Evolutionary conservation across 768 basidiomycete genomes (phyloP).

Genomic region (Leucosporidium scottii): DNA sequence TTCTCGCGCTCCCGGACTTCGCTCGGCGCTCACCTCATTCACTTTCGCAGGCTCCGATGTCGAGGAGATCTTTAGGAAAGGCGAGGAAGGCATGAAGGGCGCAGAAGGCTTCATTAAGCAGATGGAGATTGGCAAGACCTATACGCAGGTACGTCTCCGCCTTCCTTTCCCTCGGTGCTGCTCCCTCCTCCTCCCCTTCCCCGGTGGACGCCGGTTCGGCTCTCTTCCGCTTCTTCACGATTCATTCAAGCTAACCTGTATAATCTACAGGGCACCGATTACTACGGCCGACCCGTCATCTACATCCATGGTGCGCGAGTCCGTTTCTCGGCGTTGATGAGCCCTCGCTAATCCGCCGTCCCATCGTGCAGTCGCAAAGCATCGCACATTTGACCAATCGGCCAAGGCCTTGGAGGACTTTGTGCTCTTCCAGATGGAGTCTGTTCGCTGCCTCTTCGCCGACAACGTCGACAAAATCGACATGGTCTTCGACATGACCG

Average conservation of each 20-base stretch:
- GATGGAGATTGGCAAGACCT: constrained; percentile 33
- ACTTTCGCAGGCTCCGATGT: constrained; percentile 16
- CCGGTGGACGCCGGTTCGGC: no score
- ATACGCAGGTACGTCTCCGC: constrained; percentile 13
- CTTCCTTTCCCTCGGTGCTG: no score
- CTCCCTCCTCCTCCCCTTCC: no score
- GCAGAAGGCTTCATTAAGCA: constrained; percentile 33
- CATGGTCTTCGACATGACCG: constrained; percentile 34
- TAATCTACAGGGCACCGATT: constrained; percentile 21
- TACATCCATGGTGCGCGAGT: constrained; percentile 1
- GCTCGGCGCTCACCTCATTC: background rate
- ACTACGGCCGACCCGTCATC: constrained; percentile 32
- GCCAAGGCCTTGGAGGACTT: constrained; percentile 29
- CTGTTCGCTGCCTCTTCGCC: constrained; percentile 22
- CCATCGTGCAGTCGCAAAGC: constrained; percentile 12
- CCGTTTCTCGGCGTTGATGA: no score
- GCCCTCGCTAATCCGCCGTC: background rate
- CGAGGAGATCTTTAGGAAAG: constrained; percentile 33
- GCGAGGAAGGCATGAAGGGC: constrained; percentile 33
- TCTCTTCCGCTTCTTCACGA: no score
- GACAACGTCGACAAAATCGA: constrained; percentile 19
- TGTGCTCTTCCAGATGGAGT: constrained; percentile 35
- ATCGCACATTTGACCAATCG: constrained; percentile 24
- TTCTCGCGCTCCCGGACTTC: no score
- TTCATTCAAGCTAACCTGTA: no score